Evolutionary conservation across 108 stramenopile genomes (phyloP).

Genomic region (Skeletonema menzelii): DNA sequence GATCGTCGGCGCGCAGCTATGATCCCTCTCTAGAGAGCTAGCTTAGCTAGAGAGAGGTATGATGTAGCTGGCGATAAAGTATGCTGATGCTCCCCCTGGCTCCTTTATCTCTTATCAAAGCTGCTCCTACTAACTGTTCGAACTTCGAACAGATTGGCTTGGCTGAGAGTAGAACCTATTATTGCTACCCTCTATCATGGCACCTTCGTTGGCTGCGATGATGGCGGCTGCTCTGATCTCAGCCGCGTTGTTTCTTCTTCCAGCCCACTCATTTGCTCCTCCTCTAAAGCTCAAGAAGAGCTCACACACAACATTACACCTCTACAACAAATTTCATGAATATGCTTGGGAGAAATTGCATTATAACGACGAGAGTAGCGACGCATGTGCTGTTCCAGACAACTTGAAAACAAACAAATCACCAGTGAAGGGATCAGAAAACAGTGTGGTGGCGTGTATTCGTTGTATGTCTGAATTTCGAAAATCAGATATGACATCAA

Average conservation of each 20-base stretch:
- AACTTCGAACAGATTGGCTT: too few relatives aligned
- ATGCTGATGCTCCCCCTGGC: too few relatives aligned
- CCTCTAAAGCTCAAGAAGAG: background rate
- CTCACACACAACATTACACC: background rate
- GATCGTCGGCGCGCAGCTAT: too few relatives aligned
- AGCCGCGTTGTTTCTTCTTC: background rate
- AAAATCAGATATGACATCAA: background rate
- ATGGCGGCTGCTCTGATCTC: background rate
- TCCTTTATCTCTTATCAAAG: too few relatives aligned
- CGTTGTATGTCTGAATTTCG: slow-evolving; percentile 28
- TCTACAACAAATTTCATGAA: slow-evolving; percentile 59
- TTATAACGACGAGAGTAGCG: background rate
- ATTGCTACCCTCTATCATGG: too few relatives aligned
- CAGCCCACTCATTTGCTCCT: background rate
- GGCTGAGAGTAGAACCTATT: too few relatives aligned
- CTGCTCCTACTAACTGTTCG: too few relatives aligned
- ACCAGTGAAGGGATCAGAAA: slow-evolving; percentile 42
- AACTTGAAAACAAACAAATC: slow-evolving; percentile 44
- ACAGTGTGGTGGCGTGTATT: slow-evolving; percentile 31
- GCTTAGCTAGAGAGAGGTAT: too few relatives aligned
- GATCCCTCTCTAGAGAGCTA: too few relatives aligned
- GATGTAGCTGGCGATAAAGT: too few relatives aligned
- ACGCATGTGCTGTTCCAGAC: slow-evolving; percentile 14
- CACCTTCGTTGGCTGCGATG: too few relatives aligned
- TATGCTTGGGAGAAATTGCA: slow-evolving; percentile 52